Conservation (phyloP, 202 grass and related monocot genomes). For the Panicum hallii region DNA sequence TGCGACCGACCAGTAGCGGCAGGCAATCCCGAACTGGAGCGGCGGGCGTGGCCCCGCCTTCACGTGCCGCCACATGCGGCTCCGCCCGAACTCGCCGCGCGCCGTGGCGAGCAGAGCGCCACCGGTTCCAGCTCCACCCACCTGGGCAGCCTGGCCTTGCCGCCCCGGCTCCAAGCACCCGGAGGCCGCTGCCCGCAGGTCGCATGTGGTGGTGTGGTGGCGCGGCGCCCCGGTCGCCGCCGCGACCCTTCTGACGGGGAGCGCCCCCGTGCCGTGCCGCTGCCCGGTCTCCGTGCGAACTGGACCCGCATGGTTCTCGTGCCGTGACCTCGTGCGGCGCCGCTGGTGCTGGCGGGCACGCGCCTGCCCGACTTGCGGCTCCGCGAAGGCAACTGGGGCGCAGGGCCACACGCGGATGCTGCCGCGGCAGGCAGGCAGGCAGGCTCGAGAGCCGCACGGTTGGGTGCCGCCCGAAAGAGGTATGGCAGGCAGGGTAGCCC, state of each 20-base stretch:
- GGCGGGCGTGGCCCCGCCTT: not conserved
- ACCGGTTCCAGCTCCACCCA: too few relatives aligned
- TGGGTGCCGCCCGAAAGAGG: not conserved
- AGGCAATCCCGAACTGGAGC: not conserved
- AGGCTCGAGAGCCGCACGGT: not conserved
- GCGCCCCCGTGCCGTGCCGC: not conserved
- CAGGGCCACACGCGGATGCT: not conserved
- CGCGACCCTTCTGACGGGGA: not conserved
- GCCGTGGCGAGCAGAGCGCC: not conserved
- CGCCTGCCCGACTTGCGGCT: constrained; percentile 17
- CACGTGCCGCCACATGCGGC: constrained; percentile 9
- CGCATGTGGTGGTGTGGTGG: not conserved
- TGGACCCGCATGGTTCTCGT: not conserved
- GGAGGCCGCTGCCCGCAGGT: not conserved
- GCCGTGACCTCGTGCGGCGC: not conserved
- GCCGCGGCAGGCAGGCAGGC: not conserved
- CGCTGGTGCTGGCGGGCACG: not conserved
- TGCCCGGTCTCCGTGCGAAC: not conserved
- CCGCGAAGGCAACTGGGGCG: not conserved
- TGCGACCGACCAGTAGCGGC: not conserved
- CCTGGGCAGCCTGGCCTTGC: not conserved
- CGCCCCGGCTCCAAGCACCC: not conserved
- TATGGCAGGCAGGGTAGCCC: not conserved
- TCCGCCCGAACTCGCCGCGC: not conserved
- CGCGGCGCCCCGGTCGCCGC: not conserved